These are phyloP conservation scores for Phytopythium kandeliae DNA, from an alignment of 352 stramenopile genomes.

Conservation along the genomic window DNA sequence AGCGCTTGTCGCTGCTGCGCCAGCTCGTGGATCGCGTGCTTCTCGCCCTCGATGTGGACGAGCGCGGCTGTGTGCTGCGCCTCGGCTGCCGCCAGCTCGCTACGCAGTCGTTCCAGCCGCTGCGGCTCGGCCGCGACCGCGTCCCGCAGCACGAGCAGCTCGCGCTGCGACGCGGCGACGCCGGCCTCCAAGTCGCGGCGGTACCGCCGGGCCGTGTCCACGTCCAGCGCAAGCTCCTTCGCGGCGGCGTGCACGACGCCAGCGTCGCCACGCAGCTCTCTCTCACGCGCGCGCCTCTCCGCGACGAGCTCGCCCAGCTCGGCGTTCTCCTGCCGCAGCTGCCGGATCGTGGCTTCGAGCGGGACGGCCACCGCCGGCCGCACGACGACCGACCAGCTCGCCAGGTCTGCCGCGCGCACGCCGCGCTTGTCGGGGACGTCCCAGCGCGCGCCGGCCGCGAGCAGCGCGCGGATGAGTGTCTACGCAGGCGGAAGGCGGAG, in stretches of 20 bases:
- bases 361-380: conserved; percentile 25
- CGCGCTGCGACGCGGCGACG: neutral
- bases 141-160: neutral
- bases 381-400: conserved; percentile 24
- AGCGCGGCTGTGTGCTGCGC: neutral
- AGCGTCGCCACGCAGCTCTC: neutral
- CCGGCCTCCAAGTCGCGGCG: neutral
- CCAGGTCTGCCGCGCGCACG: conserved; percentile 23
- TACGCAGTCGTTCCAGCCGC: neutral
- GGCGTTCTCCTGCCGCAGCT: conserved; percentile 14
- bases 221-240: neutral
- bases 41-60: neutral
- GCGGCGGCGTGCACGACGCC: neutral
- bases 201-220: neutral
- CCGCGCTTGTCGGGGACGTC: conserved; percentile 26
- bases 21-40: neutral
- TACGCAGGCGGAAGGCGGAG: neutral
- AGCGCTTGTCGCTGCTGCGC: neutral
- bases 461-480: conserved; percentile 15
- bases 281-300: neutral
- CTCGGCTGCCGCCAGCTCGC: neutral
- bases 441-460: conserved; percentile 21
- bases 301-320: neutral
- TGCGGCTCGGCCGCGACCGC: neutral
- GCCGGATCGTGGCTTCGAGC: conserved; percentile 16